Evolutionary conservation across 75 land plant species (phyloP).

Genomic region (Selaginella moellendorffii): DNA sequence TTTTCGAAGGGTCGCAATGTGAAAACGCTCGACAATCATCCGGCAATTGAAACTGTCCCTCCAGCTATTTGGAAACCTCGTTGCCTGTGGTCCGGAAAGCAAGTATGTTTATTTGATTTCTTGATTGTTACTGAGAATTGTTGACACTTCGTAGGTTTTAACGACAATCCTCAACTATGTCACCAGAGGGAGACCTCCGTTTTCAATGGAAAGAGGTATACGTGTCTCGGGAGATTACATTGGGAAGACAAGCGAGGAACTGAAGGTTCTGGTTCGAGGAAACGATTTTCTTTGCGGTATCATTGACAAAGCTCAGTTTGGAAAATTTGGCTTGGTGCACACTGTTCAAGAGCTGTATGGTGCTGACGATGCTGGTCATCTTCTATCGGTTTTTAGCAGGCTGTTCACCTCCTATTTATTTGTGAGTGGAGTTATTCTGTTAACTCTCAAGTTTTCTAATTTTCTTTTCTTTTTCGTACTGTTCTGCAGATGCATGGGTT

Average conservation of each 20-base stretch:
- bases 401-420: constrained; percentile 75
- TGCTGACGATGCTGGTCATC: constrained; percentile 56
- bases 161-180: constrained; percentile 61
- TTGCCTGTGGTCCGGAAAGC: constrained; percentile 89
- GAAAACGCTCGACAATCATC: constrained; percentile 28
- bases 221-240: constrained; percentile 39
- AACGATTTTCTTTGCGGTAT: constrained; percentile 77
- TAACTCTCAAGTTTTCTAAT: background rate
- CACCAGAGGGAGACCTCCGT: constrained; percentile 48
- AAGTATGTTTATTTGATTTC: too few species aligned
- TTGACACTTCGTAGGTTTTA: constrained; percentile 41
- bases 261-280: constrained; percentile 34
- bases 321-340: constrained; percentile 80
- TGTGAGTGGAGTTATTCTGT: constrained; percentile 24
- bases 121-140: too few species aligned
- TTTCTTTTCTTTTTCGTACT: background rate
- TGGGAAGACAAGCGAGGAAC: constrained; percentile 38
- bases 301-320: constrained; percentile 96
- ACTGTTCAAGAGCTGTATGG: constrained; percentile 91
- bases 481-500: constrained; percentile 97
- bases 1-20: constrained; percentile 22
- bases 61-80: constrained; percentile 81
- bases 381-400: constrained; percentile 75
- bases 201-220: constrained; percentile 36
- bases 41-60: constrained; percentile 28